Conservation (phyloP, 176 grass and related monocot genomes). For the Aegilops speltoides region DNA sequence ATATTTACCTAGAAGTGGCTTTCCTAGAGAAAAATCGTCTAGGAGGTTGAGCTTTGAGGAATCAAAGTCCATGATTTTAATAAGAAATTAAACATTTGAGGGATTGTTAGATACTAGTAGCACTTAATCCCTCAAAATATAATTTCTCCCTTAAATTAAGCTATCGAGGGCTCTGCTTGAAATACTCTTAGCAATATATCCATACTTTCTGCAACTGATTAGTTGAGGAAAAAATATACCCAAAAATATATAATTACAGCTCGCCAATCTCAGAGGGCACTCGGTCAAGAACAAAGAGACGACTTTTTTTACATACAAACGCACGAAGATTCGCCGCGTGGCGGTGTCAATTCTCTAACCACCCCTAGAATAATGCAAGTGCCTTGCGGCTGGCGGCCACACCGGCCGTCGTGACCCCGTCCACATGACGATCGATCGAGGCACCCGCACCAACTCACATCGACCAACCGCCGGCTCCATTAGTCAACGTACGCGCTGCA, state of each 20-base stretch:
- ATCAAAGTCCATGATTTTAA: too few species aligned
- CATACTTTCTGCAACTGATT: not conserved
- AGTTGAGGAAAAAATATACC: not conserved
- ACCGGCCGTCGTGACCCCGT: not conserved
- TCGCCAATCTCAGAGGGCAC: not conserved
- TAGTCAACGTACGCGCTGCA: constrained; percentile 54
- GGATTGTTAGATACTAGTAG: too few species aligned
- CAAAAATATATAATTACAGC: not conserved
- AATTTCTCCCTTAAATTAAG: too few species aligned
- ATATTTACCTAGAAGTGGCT: too few species aligned
- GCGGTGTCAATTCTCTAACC: constrained; percentile 12
- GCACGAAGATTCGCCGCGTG: not conserved
- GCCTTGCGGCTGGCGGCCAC: constrained; percentile 22
- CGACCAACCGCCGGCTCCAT: not conserved
- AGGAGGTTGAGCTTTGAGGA: too few species aligned
- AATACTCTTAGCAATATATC: not conserved
- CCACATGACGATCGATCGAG: not conserved
- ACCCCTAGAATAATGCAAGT: constrained; percentile 9
- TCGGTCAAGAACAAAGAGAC: not conserved
- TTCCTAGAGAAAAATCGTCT: too few species aligned
- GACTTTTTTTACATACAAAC: not conserved
- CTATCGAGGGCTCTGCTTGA: too few species aligned
- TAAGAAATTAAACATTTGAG: too few species aligned
- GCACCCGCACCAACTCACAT: not conserved
- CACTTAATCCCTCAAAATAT: too few species aligned